Conservation (phyloP, 2,329 filamentous ascomycete genomes). For the Tolypocladium endophyticum region DNA sequence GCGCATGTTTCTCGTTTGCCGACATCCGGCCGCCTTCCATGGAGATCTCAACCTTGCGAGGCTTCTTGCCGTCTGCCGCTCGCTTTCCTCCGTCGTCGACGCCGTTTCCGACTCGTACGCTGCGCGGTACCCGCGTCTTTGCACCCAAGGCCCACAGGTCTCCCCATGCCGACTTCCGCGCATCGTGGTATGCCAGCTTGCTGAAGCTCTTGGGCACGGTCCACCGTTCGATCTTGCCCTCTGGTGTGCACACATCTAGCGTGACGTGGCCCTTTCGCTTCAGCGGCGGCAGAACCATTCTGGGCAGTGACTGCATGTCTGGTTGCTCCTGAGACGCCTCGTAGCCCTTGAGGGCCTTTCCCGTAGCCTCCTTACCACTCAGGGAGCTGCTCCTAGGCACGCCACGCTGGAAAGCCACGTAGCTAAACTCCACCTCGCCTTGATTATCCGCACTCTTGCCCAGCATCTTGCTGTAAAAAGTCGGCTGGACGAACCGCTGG, state of each 20-base stretch:
- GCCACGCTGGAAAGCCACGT: constrained; percentile 75
- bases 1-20: constrained; percentile 24
- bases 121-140: constrained; percentile 63
- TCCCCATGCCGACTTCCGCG: constrained; percentile 82
- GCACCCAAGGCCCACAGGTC: constrained; percentile 93
- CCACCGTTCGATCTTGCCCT: constrained; percentile 84
- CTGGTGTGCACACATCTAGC: constrained; percentile 81
- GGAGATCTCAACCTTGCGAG: constrained; percentile 23
- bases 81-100: constrained; percentile 36
- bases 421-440: constrained; percentile 86
- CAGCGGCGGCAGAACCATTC: constrained; percentile 67
- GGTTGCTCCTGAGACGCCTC: constrained; percentile 36
- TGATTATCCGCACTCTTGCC: constrained; percentile 63
- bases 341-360: constrained; percentile 63
- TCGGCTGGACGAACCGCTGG: constrained; percentile 78
- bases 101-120: constrained; percentile 47
- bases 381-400: constrained; percentile 23
- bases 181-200: constrained; percentile 79
- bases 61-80: constrained; percentile 27
- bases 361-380: constrained; percentile 46
- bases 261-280: constrained; percentile 85
- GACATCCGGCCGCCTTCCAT: constrained; percentile 25
- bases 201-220: constrained; percentile 75
- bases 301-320: constrained; percentile 62
- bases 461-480: constrained; percentile 69